Base-by-base conservation (phyloP, 1,139 yeast genomes). In the Kurtzmaniella quercitrusa region DNA sequence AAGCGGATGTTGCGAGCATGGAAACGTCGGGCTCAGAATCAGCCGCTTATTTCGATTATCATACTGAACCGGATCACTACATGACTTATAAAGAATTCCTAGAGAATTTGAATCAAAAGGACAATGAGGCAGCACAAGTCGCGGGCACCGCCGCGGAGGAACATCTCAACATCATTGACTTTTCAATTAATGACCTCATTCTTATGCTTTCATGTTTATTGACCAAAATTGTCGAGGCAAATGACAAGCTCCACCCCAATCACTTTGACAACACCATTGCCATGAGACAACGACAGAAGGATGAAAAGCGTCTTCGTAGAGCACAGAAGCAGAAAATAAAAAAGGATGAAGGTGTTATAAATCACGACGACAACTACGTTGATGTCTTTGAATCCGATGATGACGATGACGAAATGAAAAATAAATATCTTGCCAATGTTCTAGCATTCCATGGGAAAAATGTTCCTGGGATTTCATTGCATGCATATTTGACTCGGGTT, bases 391-490 rank as follows among this genome's bases (percentile, higher is more conserved):
- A 56, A 11, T 56, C 56, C 3, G 63, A 59, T 12, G 66, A 60
- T 5, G 72, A 67, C 20, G 72, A 66, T 35, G 74, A 70, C 46
- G 76, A 71, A 48, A 64, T 68, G 66, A 74, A 63, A 60, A 75
- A 78, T 55, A 73, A 75, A 53, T 82, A 80, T 57, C 71, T 80
- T 39, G 85, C 87, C 12, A 84, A 83, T 54, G 91, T 93, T 2
- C 66, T 91, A 47, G 94, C 97, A 38, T 93, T 93, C 60, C 97
- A 89, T 59, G 98, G 98, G 16, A 81, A 96, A 42, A 94, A 91
- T 59, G 83, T 93, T 14, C 99, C 99, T 1, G 96, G 95, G 11
- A 93, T 93, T 43, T 81, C 93, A 8, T 74, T 94, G 41, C 91
- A 88, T 57, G 94, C 96, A 15, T 93, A 93, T 60, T 73, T 93